Evolutionary conservation across 2,329 filamentous ascomycete genomes (phyloP).

Genomic region (Trichoderma asperellum): DNA sequence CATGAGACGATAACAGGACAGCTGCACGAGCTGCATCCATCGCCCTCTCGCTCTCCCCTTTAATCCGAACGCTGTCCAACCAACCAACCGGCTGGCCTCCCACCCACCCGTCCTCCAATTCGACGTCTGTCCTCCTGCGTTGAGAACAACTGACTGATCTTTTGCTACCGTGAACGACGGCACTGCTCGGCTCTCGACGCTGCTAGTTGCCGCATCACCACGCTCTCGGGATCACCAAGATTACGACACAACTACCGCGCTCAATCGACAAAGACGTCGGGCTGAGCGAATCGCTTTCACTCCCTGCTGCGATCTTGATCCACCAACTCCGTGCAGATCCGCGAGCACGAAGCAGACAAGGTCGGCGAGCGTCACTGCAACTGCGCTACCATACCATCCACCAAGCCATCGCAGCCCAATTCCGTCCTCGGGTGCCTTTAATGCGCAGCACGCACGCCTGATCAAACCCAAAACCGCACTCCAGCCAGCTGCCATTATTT

Average conservation of each 20-base stretch:
- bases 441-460: neutral
- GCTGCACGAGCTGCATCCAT: neutral
- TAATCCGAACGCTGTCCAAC: conserved; percentile 5
- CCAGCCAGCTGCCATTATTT: neutral
- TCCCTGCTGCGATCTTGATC: neutral
- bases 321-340: conserved; percentile 19
- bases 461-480: neutral
- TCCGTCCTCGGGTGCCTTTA: neutral
- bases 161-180: conserved; percentile 21
- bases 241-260: neutral
- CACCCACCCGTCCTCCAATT: neutral
- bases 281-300: neutral
- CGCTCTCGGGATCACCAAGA: neutral
- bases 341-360: conserved; percentile 3
- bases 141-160: neutral
- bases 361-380: conserved; percentile 5
- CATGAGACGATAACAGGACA: neutral
- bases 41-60: neutral
- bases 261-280: neutral
- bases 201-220: conserved; percentile 34
- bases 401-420: conserved; percentile 30
- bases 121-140: neutral
- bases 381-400: conserved; percentile 17
- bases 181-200: conserved; percentile 32
- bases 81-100: conserved; percentile 25